phyloP scores from a whole-genome alignment of 805 yeast species.

The Teunomyces atbi region DNA sequence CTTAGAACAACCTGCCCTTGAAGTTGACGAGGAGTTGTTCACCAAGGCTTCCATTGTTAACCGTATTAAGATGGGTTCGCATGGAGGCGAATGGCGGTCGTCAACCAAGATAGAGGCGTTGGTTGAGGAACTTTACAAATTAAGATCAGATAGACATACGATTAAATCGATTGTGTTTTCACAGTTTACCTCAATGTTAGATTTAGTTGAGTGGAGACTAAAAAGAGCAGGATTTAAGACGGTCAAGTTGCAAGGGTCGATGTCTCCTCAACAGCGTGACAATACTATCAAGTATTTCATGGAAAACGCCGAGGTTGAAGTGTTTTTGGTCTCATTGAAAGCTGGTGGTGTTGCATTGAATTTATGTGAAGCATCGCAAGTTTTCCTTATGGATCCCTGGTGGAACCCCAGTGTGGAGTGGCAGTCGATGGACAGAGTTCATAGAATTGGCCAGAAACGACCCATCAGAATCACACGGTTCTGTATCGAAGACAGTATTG shows the following conservation, averaged over 20 bases:
- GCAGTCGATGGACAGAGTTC: conserved; percentile 98
- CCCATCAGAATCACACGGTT: conserved; percentile 92
- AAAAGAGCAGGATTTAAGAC: conserved; percentile 94
- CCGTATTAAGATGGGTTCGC: conserved; percentile 72
- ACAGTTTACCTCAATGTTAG: conserved; percentile 96
- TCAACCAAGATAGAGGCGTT: conserved; percentile 96
- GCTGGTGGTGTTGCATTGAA: conserved; percentile 99
- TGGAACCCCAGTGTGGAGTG: conserved; percentile 99
- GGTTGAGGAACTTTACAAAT: conserved; percentile 85
- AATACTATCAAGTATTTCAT: conserved; percentile 86
- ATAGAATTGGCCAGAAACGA: conserved; percentile 92
- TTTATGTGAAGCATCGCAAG: conserved; percentile 95
- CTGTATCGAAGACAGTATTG: conserved; percentile 95
- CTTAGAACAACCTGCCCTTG: conserved; percentile 79
- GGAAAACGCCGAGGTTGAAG: conserved; percentile 91
- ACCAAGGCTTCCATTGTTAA: conserved; percentile 75
- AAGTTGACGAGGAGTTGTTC: conserved; percentile 59
- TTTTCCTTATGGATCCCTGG: conserved; percentile 96
- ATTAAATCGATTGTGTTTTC: conserved; percentile 96
- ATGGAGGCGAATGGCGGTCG: conserved; percentile 80
- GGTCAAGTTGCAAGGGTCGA: conserved; percentile 91
- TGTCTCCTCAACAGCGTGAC: conserved; percentile 95
- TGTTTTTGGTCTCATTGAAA: conserved; percentile 88
- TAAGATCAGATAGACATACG: conserved; percentile 83
- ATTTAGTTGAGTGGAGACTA: conserved; percentile 92